phyloP scores from a whole-genome alignment of 208 protist species.

The Endotrypanum monterogeii region DNA sequence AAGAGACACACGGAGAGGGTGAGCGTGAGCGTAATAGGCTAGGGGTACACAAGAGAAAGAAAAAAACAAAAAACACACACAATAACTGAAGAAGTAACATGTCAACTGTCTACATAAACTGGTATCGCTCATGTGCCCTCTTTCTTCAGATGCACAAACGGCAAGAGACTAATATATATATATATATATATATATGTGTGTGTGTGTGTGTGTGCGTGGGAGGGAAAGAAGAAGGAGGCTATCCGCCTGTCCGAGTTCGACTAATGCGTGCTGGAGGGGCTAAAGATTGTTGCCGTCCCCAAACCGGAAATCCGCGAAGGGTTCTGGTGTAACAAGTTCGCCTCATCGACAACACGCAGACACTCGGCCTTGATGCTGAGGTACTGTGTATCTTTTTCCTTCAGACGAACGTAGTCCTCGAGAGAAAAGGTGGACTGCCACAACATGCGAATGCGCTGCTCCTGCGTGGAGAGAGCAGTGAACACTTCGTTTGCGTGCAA shows the following conservation, averaged over 20 bases:
- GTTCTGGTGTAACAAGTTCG: constrained; percentile 80
- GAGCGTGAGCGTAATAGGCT: neutral
- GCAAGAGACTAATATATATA: neutral
- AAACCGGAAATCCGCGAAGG: constrained; percentile 36
- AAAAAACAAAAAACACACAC: neutral
- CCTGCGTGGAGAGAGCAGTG: constrained; percentile 62
- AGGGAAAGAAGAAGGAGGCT: neutral
- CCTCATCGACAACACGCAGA: constrained; percentile 82
- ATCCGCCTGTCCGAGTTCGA: neutral
- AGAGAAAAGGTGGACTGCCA: constrained; percentile 88
- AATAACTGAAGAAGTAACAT: too few relatives aligned
- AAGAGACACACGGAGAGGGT: neutral
- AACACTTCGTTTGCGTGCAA: constrained; percentile 62
- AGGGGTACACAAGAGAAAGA: neutral
- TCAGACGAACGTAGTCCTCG: constrained; percentile 89
- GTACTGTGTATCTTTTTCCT: constrained; percentile 91
- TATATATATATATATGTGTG: neutral
- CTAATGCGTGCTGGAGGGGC: constrained; percentile 2
- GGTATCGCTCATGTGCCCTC: neutral
- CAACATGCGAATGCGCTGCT: constrained; percentile 85
- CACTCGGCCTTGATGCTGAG: constrained; percentile 81
- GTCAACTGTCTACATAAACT: neutral
- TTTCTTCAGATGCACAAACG: neutral
- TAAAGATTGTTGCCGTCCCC: constrained; percentile 23
- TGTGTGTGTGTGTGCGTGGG: neutral